These are phyloP conservation scores for Podaxis carcinomalis DNA, from an alignment of 768 basidiomycete species.

Conservation along the genomic window DNA sequence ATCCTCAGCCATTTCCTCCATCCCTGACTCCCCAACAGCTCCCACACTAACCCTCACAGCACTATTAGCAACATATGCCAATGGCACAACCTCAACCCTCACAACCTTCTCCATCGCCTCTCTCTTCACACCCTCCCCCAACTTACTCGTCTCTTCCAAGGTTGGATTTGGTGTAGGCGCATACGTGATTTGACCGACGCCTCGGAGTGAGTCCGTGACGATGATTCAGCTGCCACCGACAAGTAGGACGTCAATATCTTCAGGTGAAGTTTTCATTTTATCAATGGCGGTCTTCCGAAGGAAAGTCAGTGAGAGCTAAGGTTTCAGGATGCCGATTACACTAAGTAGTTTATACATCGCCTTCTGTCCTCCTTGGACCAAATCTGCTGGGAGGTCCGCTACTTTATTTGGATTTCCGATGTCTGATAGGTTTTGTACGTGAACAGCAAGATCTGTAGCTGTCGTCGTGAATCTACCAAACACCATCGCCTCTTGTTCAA, in stretches of 20 bases:
- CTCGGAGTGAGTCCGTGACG: slow-evolving; percentile 44
- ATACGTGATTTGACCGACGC: slow-evolving; percentile 40
- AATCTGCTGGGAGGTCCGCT: slow-evolving; percentile 11
- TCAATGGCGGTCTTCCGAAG: slow-evolving; percentile 47
- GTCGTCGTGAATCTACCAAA: slow-evolving; percentile 57
- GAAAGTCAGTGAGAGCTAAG: slow-evolving; percentile 13
- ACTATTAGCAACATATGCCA: slow-evolving; percentile 46
- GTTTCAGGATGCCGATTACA: slow-evolving; percentile 10
- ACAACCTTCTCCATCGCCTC: slow-evolving; percentile 43
- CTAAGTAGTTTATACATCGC: slow-evolving; percentile 22
- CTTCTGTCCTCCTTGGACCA: slow-evolving; percentile 13
- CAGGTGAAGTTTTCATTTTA: slow-evolving; percentile 60
- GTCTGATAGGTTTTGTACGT: slow-evolving; percentile 4
- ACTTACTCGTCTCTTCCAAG: slow-evolving; percentile 15
- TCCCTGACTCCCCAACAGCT: slow-evolving; percentile 50
- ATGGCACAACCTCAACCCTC: slow-evolving; percentile 51
- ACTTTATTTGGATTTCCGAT: slow-evolving; percentile 20
- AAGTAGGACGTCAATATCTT: slow-evolving; percentile 52
- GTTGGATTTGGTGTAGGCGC: slow-evolving; percentile 26
- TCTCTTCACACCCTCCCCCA: slow-evolving; percentile 28
- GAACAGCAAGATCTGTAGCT: slow-evolving; percentile 57
- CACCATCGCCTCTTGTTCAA: slow-evolving; percentile 40
- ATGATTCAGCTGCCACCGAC: slow-evolving; percentile 67
- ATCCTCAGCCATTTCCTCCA: background rate
- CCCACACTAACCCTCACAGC: slow-evolving; percentile 52